Evolutionary conservation across 2,329 filamentous ascomycete species (phyloP).

Genomic region (Neurospora crassa): DNA sequence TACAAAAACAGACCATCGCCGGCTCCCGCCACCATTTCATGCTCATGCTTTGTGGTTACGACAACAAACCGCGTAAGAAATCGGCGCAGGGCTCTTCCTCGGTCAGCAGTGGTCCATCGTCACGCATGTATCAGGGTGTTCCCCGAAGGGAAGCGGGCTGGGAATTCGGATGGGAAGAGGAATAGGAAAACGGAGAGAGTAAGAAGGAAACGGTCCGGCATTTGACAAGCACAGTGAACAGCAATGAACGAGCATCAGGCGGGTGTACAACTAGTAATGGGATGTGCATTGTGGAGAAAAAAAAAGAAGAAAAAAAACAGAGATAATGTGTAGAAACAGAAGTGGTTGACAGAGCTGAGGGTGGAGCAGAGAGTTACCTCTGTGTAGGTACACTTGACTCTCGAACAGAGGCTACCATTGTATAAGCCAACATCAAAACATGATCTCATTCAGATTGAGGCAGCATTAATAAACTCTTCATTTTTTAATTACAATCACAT

Average conservation of each 20-base stretch:
- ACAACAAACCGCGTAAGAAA: constrained; percentile 21
- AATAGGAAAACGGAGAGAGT: not conserved
- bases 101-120: not conserved
- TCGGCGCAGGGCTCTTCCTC: not conserved
- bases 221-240: not conserved
- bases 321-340: not conserved
- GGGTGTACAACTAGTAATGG: not conserved
- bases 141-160: not conserved
- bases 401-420: too few species aligned
- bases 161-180: not conserved
- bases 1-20: constrained; percentile 38
- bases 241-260: not conserved
- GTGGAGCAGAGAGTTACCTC: not conserved
- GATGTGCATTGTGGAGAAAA: not conserved
- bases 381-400: not conserved
- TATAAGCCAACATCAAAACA: too few species aligned
- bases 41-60: constrained; percentile 44
- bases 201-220: not conserved
- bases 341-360: not conserved
- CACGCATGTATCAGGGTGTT: not conserved
- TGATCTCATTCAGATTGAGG: too few species aligned
- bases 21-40: constrained; percentile 47
- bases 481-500: too few species aligned
- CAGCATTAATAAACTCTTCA: too few species aligned
- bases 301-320: not conserved